A percentile compares a stretch with the other conserved stretches of the same genome.
These are phyloP conservation scores for Psilocybe tampanensis DNA, from an alignment of 768 basidiomycete genomes.

Conservation along the genomic window DNA sequence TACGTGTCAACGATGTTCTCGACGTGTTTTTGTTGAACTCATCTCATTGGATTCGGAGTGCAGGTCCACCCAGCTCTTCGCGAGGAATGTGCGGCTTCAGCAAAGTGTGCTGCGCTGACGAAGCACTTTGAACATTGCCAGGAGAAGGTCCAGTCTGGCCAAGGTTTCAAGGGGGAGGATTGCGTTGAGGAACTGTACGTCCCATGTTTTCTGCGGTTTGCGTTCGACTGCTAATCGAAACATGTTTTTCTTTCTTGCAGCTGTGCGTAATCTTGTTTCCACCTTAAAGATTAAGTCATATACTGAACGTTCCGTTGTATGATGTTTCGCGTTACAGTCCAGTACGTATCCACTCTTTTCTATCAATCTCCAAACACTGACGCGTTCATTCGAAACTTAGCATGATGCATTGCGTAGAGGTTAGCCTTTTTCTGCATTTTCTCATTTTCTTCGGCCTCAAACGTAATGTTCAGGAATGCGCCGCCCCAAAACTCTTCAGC, in stretches of 20 bases:
- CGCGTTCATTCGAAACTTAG: slow-evolving; percentile 33
- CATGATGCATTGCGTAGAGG: slow-evolving; percentile 94
- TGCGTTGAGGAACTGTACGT: slow-evolving; percentile 90
- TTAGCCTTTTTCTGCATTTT: slow-evolving; percentile 37
- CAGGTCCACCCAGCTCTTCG: slow-evolving; percentile 72
- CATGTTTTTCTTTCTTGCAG: slow-evolving; percentile 16
- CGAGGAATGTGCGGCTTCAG: slow-evolving; percentile 71
- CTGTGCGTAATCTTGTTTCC: slow-evolving; percentile 22
- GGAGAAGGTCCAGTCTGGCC: slow-evolving; percentile 80
- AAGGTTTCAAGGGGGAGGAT: slow-evolving; percentile 90
- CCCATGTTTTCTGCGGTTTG: slow-evolving; percentile 5
- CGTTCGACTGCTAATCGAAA: background rate
- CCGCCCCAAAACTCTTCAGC: slow-evolving; percentile 81
- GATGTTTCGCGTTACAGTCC: slow-evolving; percentile 44
- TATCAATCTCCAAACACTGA: background rate
- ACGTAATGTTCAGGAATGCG: slow-evolving; percentile 38
- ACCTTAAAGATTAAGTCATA: background rate
- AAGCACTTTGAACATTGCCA: slow-evolving; percentile 92
- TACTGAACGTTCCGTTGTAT: slow-evolving; percentile 3
- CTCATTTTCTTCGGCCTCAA: background rate
- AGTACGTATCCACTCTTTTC: slow-evolving; percentile 48
- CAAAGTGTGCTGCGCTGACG: slow-evolving; percentile 66
- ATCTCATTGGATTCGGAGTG: background rate
- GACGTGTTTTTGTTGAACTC: background rate
- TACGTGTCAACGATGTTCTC: slow-evolving; percentile 39